A percentile compares a stretch with the other conserved stretches of the same genome.
These are phyloP conservation scores for Penicillium malachiteum DNA, from an alignment of 495 filamentous ascomycete species.

Conservation along the genomic window DNA sequence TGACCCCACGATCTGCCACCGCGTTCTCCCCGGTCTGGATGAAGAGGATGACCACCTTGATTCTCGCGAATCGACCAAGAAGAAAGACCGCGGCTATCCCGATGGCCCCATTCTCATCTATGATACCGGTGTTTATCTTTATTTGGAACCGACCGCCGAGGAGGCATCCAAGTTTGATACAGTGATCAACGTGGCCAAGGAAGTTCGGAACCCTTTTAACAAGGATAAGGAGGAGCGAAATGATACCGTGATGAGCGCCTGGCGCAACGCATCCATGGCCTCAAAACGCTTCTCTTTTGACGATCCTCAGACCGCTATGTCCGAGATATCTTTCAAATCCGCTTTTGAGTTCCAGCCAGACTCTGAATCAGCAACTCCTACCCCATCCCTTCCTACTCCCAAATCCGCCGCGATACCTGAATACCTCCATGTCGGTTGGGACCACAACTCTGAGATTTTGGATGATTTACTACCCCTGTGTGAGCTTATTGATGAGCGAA, in stretches of 20 bases:
- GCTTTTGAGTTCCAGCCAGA: conserved; percentile 57
- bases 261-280: conserved; percentile 34
- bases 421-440: conserved; percentile 95
- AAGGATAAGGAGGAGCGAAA: conserved; percentile 29
- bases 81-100: conserved; percentile 76
- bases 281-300: conserved; percentile 39
- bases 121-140: conserved; percentile 87
- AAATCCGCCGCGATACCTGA: conserved; percentile 61
- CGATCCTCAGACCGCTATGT: conserved; percentile 68
- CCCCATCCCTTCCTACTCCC: conserved; percentile 52
- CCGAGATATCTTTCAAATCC: conserved; percentile 68
- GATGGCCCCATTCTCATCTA: conserved; percentile 91
- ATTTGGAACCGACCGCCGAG: conserved; percentile 82
- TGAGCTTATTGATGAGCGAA: conserved; percentile 77
- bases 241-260: conserved; percentile 42
- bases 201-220: conserved; percentile 85
- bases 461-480: conserved; percentile 83
- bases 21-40: conserved; percentile 42
- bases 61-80: conserved; percentile 64
- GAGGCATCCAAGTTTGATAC: conserved; percentile 88
- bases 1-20: conserved; percentile 18
- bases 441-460: conserved; percentile 95
- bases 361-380: conserved; percentile 37
- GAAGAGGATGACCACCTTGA: conserved; percentile 82
- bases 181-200: conserved; percentile 91